These are phyloP conservation scores for Lithohypha guttulata DNA, from an alignment of 2,329 filamentous ascomycete species.

Conservation along the genomic window DNA sequence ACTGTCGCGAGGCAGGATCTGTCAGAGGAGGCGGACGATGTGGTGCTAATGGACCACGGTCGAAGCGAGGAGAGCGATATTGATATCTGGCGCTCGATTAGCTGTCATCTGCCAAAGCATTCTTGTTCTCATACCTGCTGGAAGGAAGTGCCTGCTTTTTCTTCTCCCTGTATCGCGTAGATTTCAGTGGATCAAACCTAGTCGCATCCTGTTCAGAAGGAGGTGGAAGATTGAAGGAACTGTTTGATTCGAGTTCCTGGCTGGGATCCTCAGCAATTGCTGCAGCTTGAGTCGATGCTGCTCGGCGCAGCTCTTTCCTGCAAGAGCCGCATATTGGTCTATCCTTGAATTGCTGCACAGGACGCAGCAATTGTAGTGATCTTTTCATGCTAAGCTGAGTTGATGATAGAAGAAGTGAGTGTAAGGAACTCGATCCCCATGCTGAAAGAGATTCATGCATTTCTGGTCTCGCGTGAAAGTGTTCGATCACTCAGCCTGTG, in stretches of 20 bases:
- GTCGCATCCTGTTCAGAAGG: slow-evolving; percentile 9
- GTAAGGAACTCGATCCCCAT: too few relatives aligned
- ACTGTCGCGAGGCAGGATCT: slow-evolving; percentile 78
- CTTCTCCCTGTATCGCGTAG: slow-evolving; percentile 30
- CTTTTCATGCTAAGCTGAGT: slow-evolving; percentile 3
- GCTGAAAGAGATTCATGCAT: too few relatives aligned
- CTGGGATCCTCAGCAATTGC: slow-evolving; percentile 6
- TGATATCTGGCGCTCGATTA: slow-evolving; percentile 59
- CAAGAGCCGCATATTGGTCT: slow-evolving; percentile 17
- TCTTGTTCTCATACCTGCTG: slow-evolving; percentile 29
- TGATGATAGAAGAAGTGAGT: too few relatives aligned
- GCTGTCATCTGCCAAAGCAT: not conserved
- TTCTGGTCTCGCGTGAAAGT: too few relatives aligned
- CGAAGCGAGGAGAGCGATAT: slow-evolving; percentile 87
- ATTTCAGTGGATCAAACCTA: slow-evolving; percentile 39
- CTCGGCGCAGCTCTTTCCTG: slow-evolving; percentile 39
- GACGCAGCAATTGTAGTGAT: not conserved
- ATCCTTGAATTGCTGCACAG: slow-evolving; percentile 1
- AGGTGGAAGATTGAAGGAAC: slow-evolving; percentile 11
- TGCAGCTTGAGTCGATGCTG: slow-evolving; percentile 33
- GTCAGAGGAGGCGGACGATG: slow-evolving; percentile 80
- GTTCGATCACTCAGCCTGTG: too few relatives aligned
- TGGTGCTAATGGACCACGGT: slow-evolving; percentile 85
- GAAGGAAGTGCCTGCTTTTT: slow-evolving; percentile 25
- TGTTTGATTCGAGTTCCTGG: slow-evolving; percentile 15